A percentile compares a stretch with the other conserved stretches of the same genome.
Evolutionary conservation across 2,329 filamentous ascomycete genomes (phyloP).

Genomic region (Thermothelomyces thermophilus): DNA sequence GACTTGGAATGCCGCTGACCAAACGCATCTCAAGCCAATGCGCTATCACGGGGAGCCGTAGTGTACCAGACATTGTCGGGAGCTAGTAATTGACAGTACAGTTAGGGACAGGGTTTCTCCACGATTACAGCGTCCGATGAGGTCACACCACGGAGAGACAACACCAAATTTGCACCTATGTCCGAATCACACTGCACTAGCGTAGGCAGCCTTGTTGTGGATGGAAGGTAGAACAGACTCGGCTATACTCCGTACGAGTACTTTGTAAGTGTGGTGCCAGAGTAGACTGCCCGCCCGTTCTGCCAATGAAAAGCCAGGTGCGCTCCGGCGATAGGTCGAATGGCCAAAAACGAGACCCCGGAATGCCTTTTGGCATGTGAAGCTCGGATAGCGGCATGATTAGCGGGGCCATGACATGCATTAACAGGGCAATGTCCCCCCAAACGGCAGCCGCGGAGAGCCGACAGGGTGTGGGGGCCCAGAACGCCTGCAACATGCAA

Average conservation of each 20-base stretch:
- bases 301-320: too few species aligned
- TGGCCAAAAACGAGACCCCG: too few species aligned
- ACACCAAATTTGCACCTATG: constrained; percentile 1
- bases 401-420: constrained; percentile 7
- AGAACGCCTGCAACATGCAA: neutral
- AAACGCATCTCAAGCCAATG: too few species aligned
- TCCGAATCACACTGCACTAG: neutral
- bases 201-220: neutral
- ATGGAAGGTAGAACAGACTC: too few species aligned
- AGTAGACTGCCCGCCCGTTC: too few species aligned
- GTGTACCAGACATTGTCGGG: too few species aligned
- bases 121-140: neutral
- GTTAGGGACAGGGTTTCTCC: neutral
- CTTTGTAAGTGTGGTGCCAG: too few species aligned
- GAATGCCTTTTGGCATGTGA: constrained; percentile 21
- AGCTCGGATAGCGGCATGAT: constrained; percentile 17
- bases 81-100: too few species aligned
- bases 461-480: neutral
- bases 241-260: too few species aligned
- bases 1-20: too few species aligned
- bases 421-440: neutral
- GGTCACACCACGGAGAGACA: neutral
- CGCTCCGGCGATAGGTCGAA: too few species aligned
- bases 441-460: constrained; percentile 11
- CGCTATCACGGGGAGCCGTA: too few species aligned